phyloP scores from a whole-genome alignment of 208 protist species.

The Leishmania aethiopica region DNA sequence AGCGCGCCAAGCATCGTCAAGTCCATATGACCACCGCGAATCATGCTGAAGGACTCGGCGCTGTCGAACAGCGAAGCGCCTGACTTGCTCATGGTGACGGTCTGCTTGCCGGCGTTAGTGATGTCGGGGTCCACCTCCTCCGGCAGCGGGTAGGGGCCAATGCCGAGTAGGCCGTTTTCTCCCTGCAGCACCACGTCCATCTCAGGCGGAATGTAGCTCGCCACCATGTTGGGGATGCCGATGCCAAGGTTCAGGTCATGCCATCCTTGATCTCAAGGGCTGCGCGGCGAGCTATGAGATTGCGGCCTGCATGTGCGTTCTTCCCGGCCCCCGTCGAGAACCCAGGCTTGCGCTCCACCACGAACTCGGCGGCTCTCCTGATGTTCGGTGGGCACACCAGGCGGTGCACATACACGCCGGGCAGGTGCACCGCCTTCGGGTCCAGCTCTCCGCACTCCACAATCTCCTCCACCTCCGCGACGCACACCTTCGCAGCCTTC shows the following conservation, averaged over 20 bases:
- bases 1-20: constrained; percentile 94
- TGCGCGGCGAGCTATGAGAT: constrained; percentile 85
- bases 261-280: constrained; percentile 93
- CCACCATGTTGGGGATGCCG: constrained; percentile 93
- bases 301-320: constrained; percentile 10
- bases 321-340: constrained; percentile 9
- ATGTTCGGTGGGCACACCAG: constrained; percentile 46
- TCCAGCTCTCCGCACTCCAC: constrained; percentile 85
- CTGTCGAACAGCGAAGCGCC: constrained; percentile 74
- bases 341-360: constrained; percentile 13
- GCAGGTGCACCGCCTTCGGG: constrained; percentile 88
- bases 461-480: constrained; percentile 95
- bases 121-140: constrained; percentile 89
- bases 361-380: constrained; percentile 15
- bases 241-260: constrained; percentile 96
- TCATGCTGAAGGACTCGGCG: constrained; percentile 94
- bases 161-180: constrained; percentile 87
- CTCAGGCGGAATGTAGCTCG: constrained; percentile 74
- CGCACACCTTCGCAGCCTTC: constrained; percentile 83
- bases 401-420: constrained; percentile 92
- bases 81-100: constrained; percentile 73
- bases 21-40: constrained; percentile 92
- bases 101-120: constrained; percentile 96
- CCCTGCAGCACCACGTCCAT: constrained; percentile 83
- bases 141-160: constrained; percentile 87